A percentile compares a stretch with the other conserved stretches of the same genome.
These are phyloP conservation scores for Mycena chlorophos DNA, from an alignment of 768 basidiomycete species.

Conservation along the genomic window DNA sequence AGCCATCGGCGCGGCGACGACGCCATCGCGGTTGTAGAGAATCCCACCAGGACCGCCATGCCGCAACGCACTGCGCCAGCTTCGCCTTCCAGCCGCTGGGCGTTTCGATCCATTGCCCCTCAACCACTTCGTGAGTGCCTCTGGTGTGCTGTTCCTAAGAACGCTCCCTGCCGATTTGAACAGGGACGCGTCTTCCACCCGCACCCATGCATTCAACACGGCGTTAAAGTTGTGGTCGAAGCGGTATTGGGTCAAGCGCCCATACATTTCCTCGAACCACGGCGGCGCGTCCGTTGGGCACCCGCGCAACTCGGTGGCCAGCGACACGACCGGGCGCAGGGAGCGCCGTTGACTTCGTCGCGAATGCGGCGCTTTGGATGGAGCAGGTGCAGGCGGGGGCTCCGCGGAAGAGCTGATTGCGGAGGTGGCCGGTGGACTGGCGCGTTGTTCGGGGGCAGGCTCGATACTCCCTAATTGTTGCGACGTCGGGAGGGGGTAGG, in stretches of 20 bases:
- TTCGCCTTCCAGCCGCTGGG: not conserved
- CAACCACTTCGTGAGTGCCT: not conserved
- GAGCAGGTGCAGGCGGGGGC: too few relatives aligned
- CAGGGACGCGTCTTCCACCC: not conserved
- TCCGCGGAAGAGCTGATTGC: too few relatives aligned
- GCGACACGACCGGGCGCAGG: too few relatives aligned
- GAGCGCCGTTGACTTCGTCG: too few relatives aligned
- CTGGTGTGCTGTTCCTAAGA: not conserved
- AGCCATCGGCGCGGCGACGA: not conserved
- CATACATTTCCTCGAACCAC: not conserved
- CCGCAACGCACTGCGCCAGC: not conserved
- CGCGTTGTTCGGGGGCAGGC: too few relatives aligned
- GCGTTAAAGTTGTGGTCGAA: not conserved
- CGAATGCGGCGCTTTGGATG: too few relatives aligned
- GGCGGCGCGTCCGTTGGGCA: not conserved
- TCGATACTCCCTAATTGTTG: too few relatives aligned
- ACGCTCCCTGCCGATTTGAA: not conserved
- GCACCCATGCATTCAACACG: not conserved
- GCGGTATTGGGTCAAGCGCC: not conserved
- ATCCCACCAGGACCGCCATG: conserved; percentile 7
- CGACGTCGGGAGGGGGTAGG: too few relatives aligned
- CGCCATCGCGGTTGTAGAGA: conserved; percentile 5
- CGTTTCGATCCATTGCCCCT: not conserved
- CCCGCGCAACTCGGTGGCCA: not conserved
- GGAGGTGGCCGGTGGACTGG: too few relatives aligned